Evolutionary conservation across 177 flowering plant genomes (phyloP), one percentile per base, ranked within the genome.

Genomic region (Vitis hybrid): DNA sequence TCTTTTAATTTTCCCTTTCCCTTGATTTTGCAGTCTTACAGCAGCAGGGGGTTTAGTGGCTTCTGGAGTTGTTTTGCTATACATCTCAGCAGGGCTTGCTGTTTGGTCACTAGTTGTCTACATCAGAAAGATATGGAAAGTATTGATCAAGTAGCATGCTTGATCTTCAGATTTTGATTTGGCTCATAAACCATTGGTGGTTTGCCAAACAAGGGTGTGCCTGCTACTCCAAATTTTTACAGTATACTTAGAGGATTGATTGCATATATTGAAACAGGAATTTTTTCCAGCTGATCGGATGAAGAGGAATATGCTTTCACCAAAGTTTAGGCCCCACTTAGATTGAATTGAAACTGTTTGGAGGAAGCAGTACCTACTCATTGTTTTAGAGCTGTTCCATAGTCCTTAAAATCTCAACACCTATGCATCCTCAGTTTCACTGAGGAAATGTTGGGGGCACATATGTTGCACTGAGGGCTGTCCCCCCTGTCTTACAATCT

Each of bases 51-150:
- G 70, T 65, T 70, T 94, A 55, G 90, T 73, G 74, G 77, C 83
- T 73, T 78, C 90, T 53, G 98, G 99, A 58, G 89, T 91, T 50
- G 67, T 71, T 63, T 80, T 91, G 83, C 97, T 96, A 63, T 93
- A 93, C 73, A 58, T 89, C 54, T 96, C 99, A 41, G 91, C 99
- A 1, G 89, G 97, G 71, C 97, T 96, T 59, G 88, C 98, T 13
- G 69, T 96, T 30, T 93, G 93, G 97, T 96, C 99, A 61, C 74
- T 96, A 75, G 85, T 73, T 63, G 92, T 92, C 57, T 96, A 96
- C 78, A 87, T 86, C 88, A 87, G 81, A 80, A 93, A 92, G 77
- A 93, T 96, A 54, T 90, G 83, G 87, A 90, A 85, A 84, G 84
- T 93, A 63, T 74, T 96, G 79, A 74, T 93, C 66, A 86, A 80